Conservation (phyloP, 2,329 filamentous ascomycete species). For the Sclerotinia sclerotiorum region DNA sequence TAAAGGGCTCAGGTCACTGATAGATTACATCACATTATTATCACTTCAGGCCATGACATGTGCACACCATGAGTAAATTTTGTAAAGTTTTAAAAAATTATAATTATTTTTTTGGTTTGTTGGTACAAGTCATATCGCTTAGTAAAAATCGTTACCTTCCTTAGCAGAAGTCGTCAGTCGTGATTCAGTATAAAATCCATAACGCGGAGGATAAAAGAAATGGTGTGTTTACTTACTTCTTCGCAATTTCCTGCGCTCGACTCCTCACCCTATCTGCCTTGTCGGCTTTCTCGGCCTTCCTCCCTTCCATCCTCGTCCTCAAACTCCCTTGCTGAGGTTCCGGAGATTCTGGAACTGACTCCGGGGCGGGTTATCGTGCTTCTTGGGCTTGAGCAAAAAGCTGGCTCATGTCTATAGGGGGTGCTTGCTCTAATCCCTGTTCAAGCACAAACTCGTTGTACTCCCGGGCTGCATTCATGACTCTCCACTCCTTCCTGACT, state of each 20-base stretch:
- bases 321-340: too few relatives aligned
- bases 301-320: background rate
- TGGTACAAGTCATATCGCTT: too few relatives aligned
- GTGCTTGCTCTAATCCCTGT: background rate
- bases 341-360: background rate
- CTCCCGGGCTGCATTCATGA: rapidly evolving
- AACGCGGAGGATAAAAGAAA: background rate
- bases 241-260: background rate
- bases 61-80: background rate
- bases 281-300: background rate
- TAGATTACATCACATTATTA: background rate
- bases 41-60: background rate
- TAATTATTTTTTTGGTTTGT: background rate
- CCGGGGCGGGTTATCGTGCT: rapidly evolving
- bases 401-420: background rate
- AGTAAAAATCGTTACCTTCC: background rate
- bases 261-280: background rate
- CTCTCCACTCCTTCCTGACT: background rate
- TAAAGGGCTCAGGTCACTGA: too few relatives aligned
- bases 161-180: background rate
- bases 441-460: background rate
- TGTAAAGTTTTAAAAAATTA: background rate
- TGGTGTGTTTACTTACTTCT: background rate
- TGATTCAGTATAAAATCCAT: background rate
- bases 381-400: background rate